A percentile compares a stretch with the other conserved stretches of the same genome.
Conservation (phyloP, 139 green algal genomes). For the Volvox africanus region DNA sequence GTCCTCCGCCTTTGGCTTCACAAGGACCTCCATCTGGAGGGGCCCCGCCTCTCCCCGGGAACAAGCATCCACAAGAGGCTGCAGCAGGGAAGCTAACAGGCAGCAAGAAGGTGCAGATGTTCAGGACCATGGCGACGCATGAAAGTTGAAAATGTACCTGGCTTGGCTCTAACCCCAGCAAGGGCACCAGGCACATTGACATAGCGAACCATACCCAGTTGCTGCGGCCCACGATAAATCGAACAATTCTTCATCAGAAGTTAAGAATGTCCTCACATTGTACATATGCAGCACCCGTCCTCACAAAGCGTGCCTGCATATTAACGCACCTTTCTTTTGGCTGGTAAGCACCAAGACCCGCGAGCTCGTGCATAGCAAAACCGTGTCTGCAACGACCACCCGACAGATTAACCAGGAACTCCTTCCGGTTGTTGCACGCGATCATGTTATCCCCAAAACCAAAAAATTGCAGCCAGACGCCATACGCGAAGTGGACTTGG, state of each 20-base stretch:
- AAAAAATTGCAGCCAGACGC: neutral
- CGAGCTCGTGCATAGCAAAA: conserved; percentile 86
- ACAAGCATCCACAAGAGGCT: conserved; percentile 62
- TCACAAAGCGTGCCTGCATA: no score
- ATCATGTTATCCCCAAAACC: neutral
- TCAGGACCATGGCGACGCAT: no score
- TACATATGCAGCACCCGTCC: no score
- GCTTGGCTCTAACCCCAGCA: no score
- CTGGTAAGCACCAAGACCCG: conserved; percentile 86
- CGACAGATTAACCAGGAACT: neutral
- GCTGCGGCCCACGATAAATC: no score
- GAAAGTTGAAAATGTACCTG: no score
- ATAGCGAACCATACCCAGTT: no score
- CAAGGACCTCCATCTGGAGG: conserved; percentile 70
- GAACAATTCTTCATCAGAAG: no score
- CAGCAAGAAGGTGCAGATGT: neutral
- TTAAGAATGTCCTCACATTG: no score
- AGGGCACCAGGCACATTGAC: no score
- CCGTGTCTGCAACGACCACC: conserved; percentile 79
- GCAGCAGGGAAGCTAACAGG: conserved; percentile 64
- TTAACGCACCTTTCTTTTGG: conserved; percentile 86
- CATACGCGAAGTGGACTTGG: neutral
- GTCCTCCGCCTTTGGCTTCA: conserved; percentile 87
- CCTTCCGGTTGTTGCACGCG: no score
- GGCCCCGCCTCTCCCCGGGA: conserved; percentile 57